Conservation (phyloP, 352 stramenopile species). For the Phytophthora sp. region DNA sequence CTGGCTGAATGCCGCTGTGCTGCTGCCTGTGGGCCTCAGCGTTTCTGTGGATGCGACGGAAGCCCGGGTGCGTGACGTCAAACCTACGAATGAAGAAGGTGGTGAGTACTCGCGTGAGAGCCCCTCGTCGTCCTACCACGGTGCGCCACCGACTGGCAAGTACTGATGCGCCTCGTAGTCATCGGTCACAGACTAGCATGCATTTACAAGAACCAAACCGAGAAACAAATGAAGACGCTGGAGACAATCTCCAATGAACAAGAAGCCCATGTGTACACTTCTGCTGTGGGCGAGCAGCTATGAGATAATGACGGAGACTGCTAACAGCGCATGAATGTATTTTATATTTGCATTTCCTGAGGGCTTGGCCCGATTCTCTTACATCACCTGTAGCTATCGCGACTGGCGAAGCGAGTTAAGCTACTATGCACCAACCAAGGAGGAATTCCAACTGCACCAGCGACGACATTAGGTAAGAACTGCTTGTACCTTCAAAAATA, state of each 20-base stretch:
- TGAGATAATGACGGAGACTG: constrained; percentile 6
- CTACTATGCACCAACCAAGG: too few relatives aligned
- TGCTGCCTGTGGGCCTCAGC: constrained; percentile 54
- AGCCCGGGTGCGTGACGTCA: constrained; percentile 42
- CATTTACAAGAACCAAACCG: background rate
- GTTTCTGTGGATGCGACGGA: constrained; percentile 47
- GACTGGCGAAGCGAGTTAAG: background rate
- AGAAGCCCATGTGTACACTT: constrained; percentile 25
- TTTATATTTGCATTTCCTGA: constrained; percentile 40
- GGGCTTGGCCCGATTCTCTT: constrained; percentile 9
- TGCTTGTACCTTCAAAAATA: constrained; percentile 18
- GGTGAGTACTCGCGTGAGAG: constrained; percentile 40
- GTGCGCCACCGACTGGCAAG: constrained; percentile 16
- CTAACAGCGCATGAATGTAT: constrained; percentile 40
- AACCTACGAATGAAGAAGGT: constrained; percentile 46
- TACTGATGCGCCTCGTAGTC: constrained; percentile 25
- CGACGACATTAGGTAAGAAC: constrained; percentile 6
- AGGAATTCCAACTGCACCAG: too few relatives aligned
- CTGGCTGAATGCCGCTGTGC: constrained; percentile 39
- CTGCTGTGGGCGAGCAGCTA: constrained; percentile 15
- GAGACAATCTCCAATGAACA: constrained; percentile 15
- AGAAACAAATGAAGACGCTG: constrained; percentile 10
- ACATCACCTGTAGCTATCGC: background rate
- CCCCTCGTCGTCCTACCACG: constrained; percentile 37
- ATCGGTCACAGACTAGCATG: background rate